Conservation (phyloP, 805 yeast species). For the Saccharomycopsis sp. region DNA sequence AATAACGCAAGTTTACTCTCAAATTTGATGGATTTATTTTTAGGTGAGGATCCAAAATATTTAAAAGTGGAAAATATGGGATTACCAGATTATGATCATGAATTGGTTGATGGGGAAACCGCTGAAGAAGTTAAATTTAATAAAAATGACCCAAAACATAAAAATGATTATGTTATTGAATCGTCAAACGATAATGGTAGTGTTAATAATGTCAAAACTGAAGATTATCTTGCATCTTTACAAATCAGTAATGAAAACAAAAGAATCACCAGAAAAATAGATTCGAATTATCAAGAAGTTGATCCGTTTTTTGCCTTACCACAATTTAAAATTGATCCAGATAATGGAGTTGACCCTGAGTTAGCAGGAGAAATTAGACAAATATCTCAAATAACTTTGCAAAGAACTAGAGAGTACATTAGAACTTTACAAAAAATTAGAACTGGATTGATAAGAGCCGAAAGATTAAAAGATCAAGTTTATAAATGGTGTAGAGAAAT, state of each 20-base stretch:
- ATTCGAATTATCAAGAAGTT: slow-evolving; percentile 23
- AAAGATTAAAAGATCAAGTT: slow-evolving; percentile 58
- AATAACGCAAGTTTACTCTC: slow-evolving; percentile 60
- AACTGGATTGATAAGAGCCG: slow-evolving; percentile 68
- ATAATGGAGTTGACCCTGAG: slow-evolving; percentile 41
- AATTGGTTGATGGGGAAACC: slow-evolving; percentile 26
- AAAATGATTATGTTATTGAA: slow-evolving; percentile 16
- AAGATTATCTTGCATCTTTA: slow-evolving; percentile 9
- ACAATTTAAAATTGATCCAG: slow-evolving; percentile 32
- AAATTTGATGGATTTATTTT: slow-evolving; percentile 61
- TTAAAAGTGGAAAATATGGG: slow-evolving; percentile 54
- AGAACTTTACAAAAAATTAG: slow-evolving; percentile 67
- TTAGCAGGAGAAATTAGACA: slow-evolving; percentile 64
- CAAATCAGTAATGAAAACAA: slow-evolving; percentile 20
- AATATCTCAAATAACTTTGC: slow-evolving; percentile 66
- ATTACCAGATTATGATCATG: slow-evolving; percentile 62
- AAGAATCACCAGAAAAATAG: slow-evolving; percentile 22
- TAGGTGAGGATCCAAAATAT: slow-evolving; percentile 79
- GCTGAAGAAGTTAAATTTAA: slow-evolving; percentile 10
- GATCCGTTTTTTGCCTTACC: slow-evolving; percentile 68
- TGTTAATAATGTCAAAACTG: slow-evolving; percentile 13
- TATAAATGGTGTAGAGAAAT: slow-evolving; percentile 81
- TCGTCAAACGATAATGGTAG: slow-evolving; percentile 15
- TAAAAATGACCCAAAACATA: slow-evolving; percentile 7
- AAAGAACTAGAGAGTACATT: slow-evolving; percentile 78